A percentile compares a stretch with the other conserved stretches of the same genome.
phyloP scores from a whole-genome alignment of 306 rosid species.

The Oxytropis ochrocephala region DNA sequence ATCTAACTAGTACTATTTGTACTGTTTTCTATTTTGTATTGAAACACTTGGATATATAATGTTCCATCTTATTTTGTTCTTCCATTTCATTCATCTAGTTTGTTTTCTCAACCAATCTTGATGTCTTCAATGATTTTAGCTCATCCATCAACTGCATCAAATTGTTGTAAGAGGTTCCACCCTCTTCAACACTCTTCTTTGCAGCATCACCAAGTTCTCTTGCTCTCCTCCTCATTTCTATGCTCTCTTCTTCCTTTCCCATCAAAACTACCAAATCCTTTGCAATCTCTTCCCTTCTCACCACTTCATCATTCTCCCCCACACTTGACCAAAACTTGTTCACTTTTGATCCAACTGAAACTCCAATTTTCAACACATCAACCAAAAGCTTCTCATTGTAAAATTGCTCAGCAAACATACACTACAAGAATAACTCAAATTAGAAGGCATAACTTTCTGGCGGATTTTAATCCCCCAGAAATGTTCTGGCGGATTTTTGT shows the following conservation, averaged over 20 bases:
- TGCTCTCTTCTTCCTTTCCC: conserved; percentile 20
- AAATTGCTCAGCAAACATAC: conserved; percentile 23
- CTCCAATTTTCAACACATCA: conserved; percentile 9
- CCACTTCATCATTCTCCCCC: neutral
- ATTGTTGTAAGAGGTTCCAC: conserved; percentile 22
- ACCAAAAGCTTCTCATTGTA: conserved; percentile 21
- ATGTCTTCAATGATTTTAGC: conserved; percentile 13
- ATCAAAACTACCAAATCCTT: conserved; percentile 5
- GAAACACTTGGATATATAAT: no score
- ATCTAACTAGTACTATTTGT: no score
- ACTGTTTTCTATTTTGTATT: no score
- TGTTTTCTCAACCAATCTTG: neutral
- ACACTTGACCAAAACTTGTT: conserved; percentile 2
- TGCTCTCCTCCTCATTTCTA: no score
- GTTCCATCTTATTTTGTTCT: neutral
- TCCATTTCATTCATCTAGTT: neutral
- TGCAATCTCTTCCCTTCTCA: conserved; percentile 8
- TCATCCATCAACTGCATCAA: conserved; percentile 19
- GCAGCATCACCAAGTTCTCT: conserved; percentile 10
- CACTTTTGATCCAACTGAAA: conserved; percentile 7
- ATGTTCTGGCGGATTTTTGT: no score
- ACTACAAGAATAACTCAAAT: no score
- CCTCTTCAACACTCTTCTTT: conserved; percentile 8
- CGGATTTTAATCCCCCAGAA: no score
- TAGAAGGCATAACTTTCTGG: no score